phyloP scores from a whole-genome alignment of 2,329 filamentous ascomycete genomes.

The Fusarium brevicatenulatum region DNA sequence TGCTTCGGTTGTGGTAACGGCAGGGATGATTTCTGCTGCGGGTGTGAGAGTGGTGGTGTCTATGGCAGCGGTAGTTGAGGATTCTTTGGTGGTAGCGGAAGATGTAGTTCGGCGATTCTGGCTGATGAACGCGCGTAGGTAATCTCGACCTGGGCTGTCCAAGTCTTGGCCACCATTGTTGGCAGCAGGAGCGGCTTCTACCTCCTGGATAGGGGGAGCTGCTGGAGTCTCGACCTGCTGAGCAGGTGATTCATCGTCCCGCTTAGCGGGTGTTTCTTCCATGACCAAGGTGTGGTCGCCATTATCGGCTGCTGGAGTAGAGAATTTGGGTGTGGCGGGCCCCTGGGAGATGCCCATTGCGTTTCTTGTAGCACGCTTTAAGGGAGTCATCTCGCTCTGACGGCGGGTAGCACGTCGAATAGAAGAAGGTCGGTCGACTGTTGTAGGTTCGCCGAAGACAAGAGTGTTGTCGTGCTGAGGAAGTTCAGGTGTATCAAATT shows the following conservation, averaged over 20 bases:
- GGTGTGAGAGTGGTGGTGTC: slow-evolving; percentile 38
- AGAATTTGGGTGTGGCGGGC: neutral
- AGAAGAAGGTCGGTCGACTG: neutral
- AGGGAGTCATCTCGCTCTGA: slow-evolving; percentile 8
- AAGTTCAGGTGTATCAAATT: slow-evolving; percentile 20
- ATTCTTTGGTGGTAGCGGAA: slow-evolving; percentile 35
- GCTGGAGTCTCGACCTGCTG: neutral
- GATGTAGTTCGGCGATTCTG: slow-evolving; percentile 46
- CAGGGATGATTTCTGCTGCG: slow-evolving; percentile 35
- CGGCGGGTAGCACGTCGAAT: neutral
- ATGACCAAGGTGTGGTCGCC: neutral
- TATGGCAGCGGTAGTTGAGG: slow-evolving; percentile 40
- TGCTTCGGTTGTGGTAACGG: slow-evolving; percentile 41
- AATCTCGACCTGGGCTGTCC: slow-evolving; percentile 50
- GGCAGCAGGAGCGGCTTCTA: slow-evolving; percentile 5
- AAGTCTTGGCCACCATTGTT: slow-evolving; percentile 30
- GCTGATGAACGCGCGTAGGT: slow-evolving; percentile 50
- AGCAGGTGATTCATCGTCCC: neutral
- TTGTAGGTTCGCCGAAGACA: neutral
- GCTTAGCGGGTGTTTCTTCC: neutral
- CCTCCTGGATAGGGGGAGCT: slow-evolving; percentile 11
- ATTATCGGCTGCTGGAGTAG: neutral
- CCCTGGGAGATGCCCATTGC: neutral
- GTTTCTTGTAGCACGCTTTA: neutral
- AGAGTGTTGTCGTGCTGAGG: slow-evolving; percentile 10